Conservation (phyloP, 2,329 filamentous ascomycete genomes). For the Neonectria faginata region DNA sequence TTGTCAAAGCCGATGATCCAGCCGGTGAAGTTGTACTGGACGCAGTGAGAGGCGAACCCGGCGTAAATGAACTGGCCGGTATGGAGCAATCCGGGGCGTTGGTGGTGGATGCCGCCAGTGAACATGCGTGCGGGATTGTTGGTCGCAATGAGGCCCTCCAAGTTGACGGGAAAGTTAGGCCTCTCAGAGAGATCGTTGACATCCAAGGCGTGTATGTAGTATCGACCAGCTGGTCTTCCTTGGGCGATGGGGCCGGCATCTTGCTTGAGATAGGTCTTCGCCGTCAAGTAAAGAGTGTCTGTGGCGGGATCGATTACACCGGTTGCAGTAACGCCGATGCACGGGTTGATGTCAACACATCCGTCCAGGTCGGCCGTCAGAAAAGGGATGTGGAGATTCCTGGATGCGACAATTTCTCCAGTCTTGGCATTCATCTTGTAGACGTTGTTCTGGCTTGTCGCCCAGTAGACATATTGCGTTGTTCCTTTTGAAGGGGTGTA, state of each 20-base stretch:
- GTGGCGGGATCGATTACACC: constrained; percentile 59
- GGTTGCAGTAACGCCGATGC: constrained; percentile 59
- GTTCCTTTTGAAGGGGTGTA: constrained; percentile 61
- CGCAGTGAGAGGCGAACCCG: constrained; percentile 67
- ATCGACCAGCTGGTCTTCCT: constrained; percentile 50
- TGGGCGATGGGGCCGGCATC: constrained; percentile 45
- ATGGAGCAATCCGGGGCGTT: constrained; percentile 61
- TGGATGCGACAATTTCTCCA: constrained; percentile 60
- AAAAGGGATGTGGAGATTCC: constrained; percentile 63
- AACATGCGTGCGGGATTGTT: constrained; percentile 63
- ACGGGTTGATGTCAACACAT: constrained; percentile 62
- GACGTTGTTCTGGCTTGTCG: constrained; percentile 69
- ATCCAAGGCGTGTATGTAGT: constrained; percentile 54
- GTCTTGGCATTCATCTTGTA: constrained; percentile 68
- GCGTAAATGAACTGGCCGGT: constrained; percentile 62
- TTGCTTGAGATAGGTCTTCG: constrained; percentile 57
- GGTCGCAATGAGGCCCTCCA: constrained; percentile 59
- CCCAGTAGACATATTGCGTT: constrained; percentile 66
- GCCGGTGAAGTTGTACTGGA: constrained; percentile 67
- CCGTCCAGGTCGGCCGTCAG: constrained; percentile 60
- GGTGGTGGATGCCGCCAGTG: constrained; percentile 63
- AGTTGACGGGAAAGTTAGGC: constrained; percentile 59
- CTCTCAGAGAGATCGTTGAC: constrained; percentile 53
- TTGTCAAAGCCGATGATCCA: constrained; percentile 63
- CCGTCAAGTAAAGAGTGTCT: constrained; percentile 57